These are phyloP conservation scores for Diaporthe eres DNA, from an alignment of 2,329 filamentous ascomycete species.

Conservation along the genomic window DNA sequence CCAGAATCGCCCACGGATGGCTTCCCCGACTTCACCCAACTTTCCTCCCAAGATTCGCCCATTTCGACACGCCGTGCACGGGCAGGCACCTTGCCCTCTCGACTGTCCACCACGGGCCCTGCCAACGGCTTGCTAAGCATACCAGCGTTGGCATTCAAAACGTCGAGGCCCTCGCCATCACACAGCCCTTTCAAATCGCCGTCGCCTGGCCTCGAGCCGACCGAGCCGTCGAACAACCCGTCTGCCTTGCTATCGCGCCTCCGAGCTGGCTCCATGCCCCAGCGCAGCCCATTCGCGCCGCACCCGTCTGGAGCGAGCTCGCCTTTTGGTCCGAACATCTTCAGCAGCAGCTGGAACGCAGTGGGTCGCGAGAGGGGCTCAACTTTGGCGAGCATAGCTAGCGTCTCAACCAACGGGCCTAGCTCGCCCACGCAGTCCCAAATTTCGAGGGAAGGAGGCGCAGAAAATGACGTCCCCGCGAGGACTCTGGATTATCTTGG, in stretches of 20 bases:
- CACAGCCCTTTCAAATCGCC: conserved; percentile 87
- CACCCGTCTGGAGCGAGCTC: conserved; percentile 67
- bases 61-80: conserved; percentile 84
- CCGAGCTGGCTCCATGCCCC: conserved; percentile 93
- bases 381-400: conserved; percentile 85
- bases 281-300: conserved; percentile 79
- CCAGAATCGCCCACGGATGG: conserved; percentile 96
- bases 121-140: conserved; percentile 71
- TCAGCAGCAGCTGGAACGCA: conserved; percentile 88
- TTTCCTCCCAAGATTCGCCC: conserved; percentile 75
- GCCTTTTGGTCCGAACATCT: conserved; percentile 91
- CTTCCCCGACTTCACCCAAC: conserved; percentile 89
- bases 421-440: conserved; percentile 89
- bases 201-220: conserved; percentile 66
- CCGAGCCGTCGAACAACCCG: conserved; percentile 65
- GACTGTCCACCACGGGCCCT: conserved; percentile 84
- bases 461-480: conserved; percentile 88
- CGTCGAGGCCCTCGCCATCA: conserved; percentile 87
- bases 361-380: conserved; percentile 85
- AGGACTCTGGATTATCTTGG: conserved; percentile 96
- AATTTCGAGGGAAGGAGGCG: conserved; percentile 86
- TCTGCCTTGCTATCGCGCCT: conserved; percentile 87
- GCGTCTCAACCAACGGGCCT: conserved; percentile 90
- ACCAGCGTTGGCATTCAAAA: conserved; percentile 77
- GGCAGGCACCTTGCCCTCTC: conserved; percentile 95